Evolutionary conservation across 2,329 filamentous ascomycete genomes (phyloP), one percentile per base, ranked within the genome.

Genomic region (Pezicula carpinea): DNA sequence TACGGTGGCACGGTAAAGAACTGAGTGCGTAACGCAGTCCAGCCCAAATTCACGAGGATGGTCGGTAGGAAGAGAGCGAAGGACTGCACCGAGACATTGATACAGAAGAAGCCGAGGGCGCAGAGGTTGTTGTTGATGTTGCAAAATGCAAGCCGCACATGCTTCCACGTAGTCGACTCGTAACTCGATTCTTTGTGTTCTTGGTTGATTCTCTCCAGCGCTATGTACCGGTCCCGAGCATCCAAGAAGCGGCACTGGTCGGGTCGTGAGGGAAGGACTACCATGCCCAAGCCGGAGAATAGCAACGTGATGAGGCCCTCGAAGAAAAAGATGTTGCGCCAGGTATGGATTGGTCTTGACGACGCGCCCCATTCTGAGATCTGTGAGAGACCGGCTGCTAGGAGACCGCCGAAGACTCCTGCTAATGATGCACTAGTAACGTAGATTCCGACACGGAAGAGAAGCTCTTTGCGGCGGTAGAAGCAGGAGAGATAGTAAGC

Each of bases 261-360:
- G 2, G 71, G 70, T 10, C 56, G 62, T 7, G 61, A 63, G 2
- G 69, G 68, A 61, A 73, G 60, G 55, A 73, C 56, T 13, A 69
- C 48, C 0, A 66, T 72, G 17, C 70, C 64, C 18, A 73, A 5
- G n/a, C 70, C 56, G 43, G 69, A 71, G 52, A 72, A 64, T 4
- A 72, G 52, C 1, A 75, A 72, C 8, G 78, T 82, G 51, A 80
- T 55, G 35, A 80, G 59, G 0, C 79, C 79, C 58, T 82, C 79
- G 49, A 83, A 81, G 64, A 82, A 80, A 67, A 82, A 82, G 54
- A 83, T 83, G 60, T 77, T 77, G 50, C 74, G 69, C 76, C 76
- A 79, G 0, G 69, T 74, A 52, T 74, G 66, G 44, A 81, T 68
- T 22, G 57, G 65, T 49, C 66, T 66, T 2, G 63, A 51, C 0